These are phyloP conservation scores for Astragalus glycyphyllos DNA, from an alignment of 306 rosid genomes.

Conservation along the genomic window DNA sequence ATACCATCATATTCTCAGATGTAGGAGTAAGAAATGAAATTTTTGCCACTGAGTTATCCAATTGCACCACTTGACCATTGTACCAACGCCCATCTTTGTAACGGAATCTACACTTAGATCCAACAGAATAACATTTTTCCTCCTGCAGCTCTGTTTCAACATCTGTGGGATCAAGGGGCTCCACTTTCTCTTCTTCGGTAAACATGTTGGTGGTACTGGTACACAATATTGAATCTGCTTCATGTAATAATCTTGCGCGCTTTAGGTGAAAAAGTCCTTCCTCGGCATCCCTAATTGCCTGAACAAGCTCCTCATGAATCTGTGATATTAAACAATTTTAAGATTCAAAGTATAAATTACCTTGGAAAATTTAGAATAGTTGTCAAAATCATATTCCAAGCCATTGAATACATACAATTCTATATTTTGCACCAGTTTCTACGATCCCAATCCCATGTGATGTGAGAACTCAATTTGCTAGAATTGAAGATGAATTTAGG, in stretches of 20 bases:
- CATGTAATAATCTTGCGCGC: conserved; percentile 74
- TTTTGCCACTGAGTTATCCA: conserved; percentile 67
- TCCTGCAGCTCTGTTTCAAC: conserved; percentile 63
- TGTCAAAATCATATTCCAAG: background rate
- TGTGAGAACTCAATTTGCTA: background rate
- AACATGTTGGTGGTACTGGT: conserved; percentile 45
- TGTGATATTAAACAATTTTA: conserved; percentile 39
- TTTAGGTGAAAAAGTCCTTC: conserved; percentile 89
- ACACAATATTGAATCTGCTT: conserved; percentile 67
- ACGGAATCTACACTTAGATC: conserved; percentile 90
- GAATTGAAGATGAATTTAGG: conserved; percentile 6
- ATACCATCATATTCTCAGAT: conserved; percentile 86
- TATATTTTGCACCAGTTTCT: background rate
- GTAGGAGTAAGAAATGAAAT: conserved; percentile 89
- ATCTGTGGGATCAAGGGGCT: conserved; percentile 59
- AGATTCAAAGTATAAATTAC: conserved; percentile 29
- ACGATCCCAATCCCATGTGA: conserved; percentile 7
- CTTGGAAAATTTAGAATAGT: conserved; percentile 5
- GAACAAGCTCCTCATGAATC: conserved; percentile 85
- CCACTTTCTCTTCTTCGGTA: conserved; percentile 60
- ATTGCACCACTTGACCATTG: conserved; percentile 69
- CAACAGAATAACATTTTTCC: conserved; percentile 61
- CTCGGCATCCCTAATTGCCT: conserved; percentile 87
- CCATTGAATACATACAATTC: conserved; percentile 3
- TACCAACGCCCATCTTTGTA: conserved; percentile 95